Evolutionary conservation across 2,329 filamentous ascomycete species (phyloP), one percentile per base, ranked within the genome.

Genomic region (Alternaria postmessia): DNA sequence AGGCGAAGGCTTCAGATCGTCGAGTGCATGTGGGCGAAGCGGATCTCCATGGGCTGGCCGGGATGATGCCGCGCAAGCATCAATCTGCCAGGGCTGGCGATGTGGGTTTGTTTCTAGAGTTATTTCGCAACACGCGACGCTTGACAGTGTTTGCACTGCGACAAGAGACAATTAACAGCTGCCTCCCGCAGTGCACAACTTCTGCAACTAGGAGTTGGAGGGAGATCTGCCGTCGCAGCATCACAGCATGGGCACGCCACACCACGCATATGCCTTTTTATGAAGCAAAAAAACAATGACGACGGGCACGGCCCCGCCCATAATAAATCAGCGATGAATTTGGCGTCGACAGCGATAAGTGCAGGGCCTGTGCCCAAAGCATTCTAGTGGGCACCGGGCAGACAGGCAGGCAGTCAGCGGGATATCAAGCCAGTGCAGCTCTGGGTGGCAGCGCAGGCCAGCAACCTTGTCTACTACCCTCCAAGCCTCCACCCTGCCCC

Each of bases 291-390:
- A 59, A 63, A 62, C 64, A 64, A 70, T 68, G 64, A 69, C 66
- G 66, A 64, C 54, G 51, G 51, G 61, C 65, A 71, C 67, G 64
- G 67, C 61, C 67, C 61, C 64, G 60, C 60, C 59, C 57, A 66
- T 61, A 59, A 63, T 58, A 61, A 63, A 62, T 66, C 62, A 62
- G 58, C 52, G 57, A 61, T 63, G 65, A n/a, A 43, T 52, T 48
- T 63, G 64, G 64, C 61, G 60, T 63, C 47, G 60, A 62, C 41
- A 34, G 64, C 61, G 64, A 68, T 68, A 66, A 66, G 62, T 66
- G 62, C 59, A 66, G 56, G 61, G 41, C 63, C 54, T 51, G 53
- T 28, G 55, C 63, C 63, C 47, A 66, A 68, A 58, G 53, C 61
- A 57, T 42, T 44, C 65, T 68, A 68, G 65, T 54, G 63, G 58